Base-by-base conservation (phyloP, 805 yeast species). In the Lipomyces lipofer region DNA sequence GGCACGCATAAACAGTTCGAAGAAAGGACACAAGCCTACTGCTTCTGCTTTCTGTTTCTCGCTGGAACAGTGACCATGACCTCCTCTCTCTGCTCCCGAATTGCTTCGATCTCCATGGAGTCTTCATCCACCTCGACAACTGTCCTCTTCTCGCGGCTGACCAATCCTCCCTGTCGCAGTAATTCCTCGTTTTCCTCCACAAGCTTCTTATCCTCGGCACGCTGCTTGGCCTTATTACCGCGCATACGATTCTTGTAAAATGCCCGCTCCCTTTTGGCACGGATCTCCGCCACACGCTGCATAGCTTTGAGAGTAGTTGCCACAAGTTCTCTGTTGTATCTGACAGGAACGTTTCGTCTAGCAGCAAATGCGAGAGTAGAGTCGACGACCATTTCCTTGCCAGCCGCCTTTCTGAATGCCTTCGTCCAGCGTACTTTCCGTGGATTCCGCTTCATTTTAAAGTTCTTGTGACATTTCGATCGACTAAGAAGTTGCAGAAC, bases 201-300 rank as follows among this genome's bases (percentile, higher is more conserved):
- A 69, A 94, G 79, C 74, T 88, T 88, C 75, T 83, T 84, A 75
- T 94, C 99, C 54, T 86, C 78, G 51, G 84, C 88, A 68, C 89
- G 78, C 72, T 87, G 86, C 72, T 83, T 82, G 64, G 87, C 97
- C 74, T 84, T 87, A 77, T 94, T 94, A 62, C 97, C 97, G 74
- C 87, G 88, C 99, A 94, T 94, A 83, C 99, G 87, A 78, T 91
- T 90, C 89, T 91, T 92, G 79, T 88, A 94, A 90, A 94, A 94
- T 13, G 98, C 97, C 70, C 95, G 82, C 75, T 94, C 99, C 78
- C 99, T 86, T 79, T 85, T 90, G 71, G 81, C 85, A 78, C 99
- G 85, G 72, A 94, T 94, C 76, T 89, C 95, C 73, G 94, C 97
- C 59, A 94, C 86, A 76, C 97, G 84, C 52, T 86, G 79, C 99